Conservation (phyloP, 345 rosid genomes). For the Hevea brasiliensis region DNA sequence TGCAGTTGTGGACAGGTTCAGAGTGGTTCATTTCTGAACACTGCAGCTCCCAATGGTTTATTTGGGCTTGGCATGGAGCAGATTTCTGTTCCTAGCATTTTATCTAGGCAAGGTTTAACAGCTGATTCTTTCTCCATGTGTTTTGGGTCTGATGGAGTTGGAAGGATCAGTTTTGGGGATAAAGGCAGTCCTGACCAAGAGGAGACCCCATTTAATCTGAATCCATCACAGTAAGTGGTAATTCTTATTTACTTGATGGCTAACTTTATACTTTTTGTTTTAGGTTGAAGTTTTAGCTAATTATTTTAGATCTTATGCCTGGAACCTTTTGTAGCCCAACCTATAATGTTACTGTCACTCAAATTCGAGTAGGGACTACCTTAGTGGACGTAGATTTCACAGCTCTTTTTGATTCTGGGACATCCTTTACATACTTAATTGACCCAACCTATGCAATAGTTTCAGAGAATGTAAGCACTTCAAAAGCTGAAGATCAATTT, state of each 20-base stretch:
- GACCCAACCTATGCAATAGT: conserved; percentile 59
- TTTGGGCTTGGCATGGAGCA: conserved; percentile 89
- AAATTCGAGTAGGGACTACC: conserved; percentile 63
- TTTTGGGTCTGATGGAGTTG: conserved; percentile 77
- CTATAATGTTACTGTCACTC: conserved; percentile 64
- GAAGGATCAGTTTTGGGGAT: conserved; percentile 89
- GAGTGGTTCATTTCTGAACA: conserved; percentile 83
- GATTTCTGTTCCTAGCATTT: conserved; percentile 79
- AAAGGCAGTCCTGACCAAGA: conserved; percentile 79
- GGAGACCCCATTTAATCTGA: conserved; percentile 75
- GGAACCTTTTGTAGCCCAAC: conserved; percentile 55
- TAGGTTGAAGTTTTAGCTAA: conserved; percentile 6
- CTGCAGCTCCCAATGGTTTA: conserved; percentile 88
- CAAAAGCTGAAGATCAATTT: neutral
- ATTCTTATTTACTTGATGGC: conserved; percentile 34
- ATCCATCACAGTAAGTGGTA: conserved; percentile 80
- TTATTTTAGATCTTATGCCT: conserved; percentile 11
- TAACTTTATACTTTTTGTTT: neutral
- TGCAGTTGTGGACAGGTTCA: conserved; percentile 97
- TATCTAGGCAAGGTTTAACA: conserved; percentile 64
- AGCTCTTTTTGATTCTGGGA: conserved; percentile 80
- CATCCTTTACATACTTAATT: conserved; percentile 78
- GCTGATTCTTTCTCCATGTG: conserved; percentile 94
- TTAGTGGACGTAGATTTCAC: conserved; percentile 52
- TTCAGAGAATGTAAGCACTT: conserved; percentile 53